These are phyloP conservation scores for Cymbopogon citratus DNA, from an alignment of 176 grass and related monocot genomes.

Conservation along the genomic window DNA sequence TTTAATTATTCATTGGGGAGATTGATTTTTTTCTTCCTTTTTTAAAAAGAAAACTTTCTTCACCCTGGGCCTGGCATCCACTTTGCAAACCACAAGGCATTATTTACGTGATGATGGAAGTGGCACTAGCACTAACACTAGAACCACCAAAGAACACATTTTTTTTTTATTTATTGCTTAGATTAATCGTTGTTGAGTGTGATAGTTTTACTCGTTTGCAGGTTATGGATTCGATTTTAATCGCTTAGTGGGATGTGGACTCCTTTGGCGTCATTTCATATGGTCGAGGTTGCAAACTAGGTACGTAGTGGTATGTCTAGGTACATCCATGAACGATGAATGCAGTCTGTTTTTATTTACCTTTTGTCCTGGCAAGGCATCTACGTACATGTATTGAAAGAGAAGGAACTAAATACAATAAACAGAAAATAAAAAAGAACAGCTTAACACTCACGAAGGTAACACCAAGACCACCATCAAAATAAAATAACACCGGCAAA, in stretches of 20 bases:
- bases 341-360: not conserved
- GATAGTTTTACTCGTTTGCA: not conserved
- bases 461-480: no score
- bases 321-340: not conserved
- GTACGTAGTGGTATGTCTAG: not conserved
- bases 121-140: constrained; percentile 17
- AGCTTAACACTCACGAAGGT: no score
- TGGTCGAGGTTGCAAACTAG: constrained; percentile 17
- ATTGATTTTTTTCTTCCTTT: not conserved
- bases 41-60: not conserved
- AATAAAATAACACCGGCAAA: no score
- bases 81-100: constrained; percentile 22
- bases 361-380: no score
- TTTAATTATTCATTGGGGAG: not conserved
- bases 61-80: not conserved
- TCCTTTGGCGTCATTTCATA: not conserved
- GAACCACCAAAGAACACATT: not conserved
- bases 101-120: not conserved
- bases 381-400: not conserved
- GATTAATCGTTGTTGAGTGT: not conserved
- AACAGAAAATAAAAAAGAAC: no score
- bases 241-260: not conserved
- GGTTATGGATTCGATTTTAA: not conserved
- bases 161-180: not conserved
- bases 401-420: not conserved